These are phyloP conservation scores for Penicillium daleae DNA, from an alignment of 495 filamentous ascomycete species.

Conservation along the genomic window DNA sequence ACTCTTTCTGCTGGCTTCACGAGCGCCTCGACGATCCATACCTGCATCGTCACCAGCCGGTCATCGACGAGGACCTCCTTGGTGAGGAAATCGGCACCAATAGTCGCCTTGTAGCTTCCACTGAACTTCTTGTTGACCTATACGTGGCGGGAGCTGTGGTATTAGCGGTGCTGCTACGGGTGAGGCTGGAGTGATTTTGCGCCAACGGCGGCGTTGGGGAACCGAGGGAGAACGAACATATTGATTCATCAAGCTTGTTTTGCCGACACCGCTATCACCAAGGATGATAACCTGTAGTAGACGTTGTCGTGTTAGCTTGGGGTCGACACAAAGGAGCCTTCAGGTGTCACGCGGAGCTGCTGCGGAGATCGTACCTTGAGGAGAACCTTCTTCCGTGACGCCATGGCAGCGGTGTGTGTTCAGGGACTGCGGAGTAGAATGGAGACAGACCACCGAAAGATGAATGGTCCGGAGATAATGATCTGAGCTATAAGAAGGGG, in stretches of 20 bases:
- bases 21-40: slow-evolving; percentile 41
- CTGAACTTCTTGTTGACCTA: slow-evolving; percentile 99
- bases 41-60: slow-evolving; percentile 97
- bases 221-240: slow-evolving; percentile 70
- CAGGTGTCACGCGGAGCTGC: slow-evolving; percentile 22
- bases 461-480: not conserved
- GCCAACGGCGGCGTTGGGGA: slow-evolving; percentile 7
- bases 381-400: slow-evolving; percentile 95
- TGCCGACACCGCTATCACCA: slow-evolving; percentile 96
- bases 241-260: slow-evolving; percentile 99
- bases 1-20: not conserved
- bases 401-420: slow-evolving; percentile 57
- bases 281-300: slow-evolving; percentile 89
- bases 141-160: slow-evolving; percentile 1
- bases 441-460: slow-evolving; percentile 2
- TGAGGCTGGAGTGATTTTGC: slow-evolving; percentile 11
- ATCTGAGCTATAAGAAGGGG: slow-evolving; percentile 2
- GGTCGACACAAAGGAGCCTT: not conserved
- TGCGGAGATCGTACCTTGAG: slow-evolving; percentile 73
- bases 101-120: slow-evolving; percentile 98
- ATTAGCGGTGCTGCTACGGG: slow-evolving; percentile 28
- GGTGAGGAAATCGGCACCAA: slow-evolving; percentile 97
- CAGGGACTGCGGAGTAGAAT: slow-evolving; percentile 11
- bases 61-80: slow-evolving; percentile 98
- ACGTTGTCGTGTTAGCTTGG: slow-evolving; percentile 13